Conservation (phyloP, 2,329 filamentous ascomycete genomes). For the Alternaria postmessia region DNA sequence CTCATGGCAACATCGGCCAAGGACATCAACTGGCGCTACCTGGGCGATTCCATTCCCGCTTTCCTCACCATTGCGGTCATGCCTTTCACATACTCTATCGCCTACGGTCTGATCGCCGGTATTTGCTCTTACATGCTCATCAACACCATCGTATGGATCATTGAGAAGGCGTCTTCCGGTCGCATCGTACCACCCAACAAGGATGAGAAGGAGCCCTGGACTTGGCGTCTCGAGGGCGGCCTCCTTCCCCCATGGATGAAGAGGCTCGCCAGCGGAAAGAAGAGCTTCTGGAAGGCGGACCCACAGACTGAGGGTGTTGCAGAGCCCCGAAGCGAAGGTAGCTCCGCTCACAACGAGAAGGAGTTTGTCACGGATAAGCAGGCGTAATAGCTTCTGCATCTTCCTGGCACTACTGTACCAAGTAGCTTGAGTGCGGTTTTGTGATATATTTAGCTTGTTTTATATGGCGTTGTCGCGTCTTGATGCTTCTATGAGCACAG, state of each 20-base stretch:
- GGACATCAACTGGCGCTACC: conserved; percentile 86
- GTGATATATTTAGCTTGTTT: not conserved
- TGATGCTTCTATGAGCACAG: not conserved
- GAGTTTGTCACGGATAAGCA: conserved; percentile 37
- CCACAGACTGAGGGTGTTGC: conserved; percentile 35
- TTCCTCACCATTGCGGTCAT: conserved; percentile 85
- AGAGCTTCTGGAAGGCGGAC: conserved; percentile 71
- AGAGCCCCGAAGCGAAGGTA: conserved; percentile 38
- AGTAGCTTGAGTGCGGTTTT: not conserved
- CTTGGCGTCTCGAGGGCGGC: conserved; percentile 77
- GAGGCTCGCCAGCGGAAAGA: conserved; percentile 71
- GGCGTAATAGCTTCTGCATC: conserved; percentile 25
- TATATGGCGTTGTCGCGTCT: conserved; percentile 1
- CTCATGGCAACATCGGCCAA: conserved; percentile 82
- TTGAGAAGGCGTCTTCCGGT: conserved; percentile 72
- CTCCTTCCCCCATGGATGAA: conserved; percentile 77
- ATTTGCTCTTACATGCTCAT: conserved; percentile 79
- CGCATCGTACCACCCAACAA: conserved; percentile 78
- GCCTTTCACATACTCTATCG: conserved; percentile 91
- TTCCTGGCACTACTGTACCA: not conserved
- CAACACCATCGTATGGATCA: conserved; percentile 73
- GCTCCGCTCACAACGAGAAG: conserved; percentile 36
- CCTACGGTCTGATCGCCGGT: conserved; percentile 83
- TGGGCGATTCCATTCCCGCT: conserved; percentile 83
- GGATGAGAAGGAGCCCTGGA: conserved; percentile 80